Evolutionary conservation across 2,329 filamentous ascomycete species (phyloP).

Genomic region (Aspergillus fructus): DNA sequence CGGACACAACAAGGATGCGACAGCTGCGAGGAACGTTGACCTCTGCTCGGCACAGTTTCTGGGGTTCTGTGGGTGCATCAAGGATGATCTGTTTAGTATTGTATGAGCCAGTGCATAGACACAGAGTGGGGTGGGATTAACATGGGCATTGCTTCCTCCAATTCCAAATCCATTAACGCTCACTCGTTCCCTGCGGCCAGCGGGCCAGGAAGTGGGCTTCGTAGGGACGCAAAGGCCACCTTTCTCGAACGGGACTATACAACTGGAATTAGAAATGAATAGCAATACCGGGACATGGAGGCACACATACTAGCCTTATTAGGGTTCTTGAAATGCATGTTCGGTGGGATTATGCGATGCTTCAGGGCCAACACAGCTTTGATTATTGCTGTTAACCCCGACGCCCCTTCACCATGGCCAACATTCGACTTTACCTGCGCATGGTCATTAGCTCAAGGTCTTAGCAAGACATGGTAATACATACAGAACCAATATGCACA

Average conservation of each 20-base stretch:
- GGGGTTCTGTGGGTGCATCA: not conserved
- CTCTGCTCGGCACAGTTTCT: conserved; percentile 8
- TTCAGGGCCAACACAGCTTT: conserved; percentile 18
- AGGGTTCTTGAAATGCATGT: conserved; percentile 19
- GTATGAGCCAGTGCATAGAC: not conserved
- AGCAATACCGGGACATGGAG: too few species aligned
- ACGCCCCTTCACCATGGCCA: conserved; percentile 19
- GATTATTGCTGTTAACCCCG: conserved; percentile 18
- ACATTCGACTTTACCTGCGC: conserved; percentile 19
- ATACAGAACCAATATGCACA: conserved; percentile 11
- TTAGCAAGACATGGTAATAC: not conserved
- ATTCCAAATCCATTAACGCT: conserved; percentile 31
- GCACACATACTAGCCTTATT: conserved; percentile 8
- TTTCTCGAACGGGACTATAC: conserved; percentile 1
- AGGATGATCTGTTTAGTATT: not conserved
- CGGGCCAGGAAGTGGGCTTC: conserved; percentile 18
- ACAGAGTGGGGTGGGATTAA: not conserved
- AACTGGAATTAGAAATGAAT: too few species aligned
- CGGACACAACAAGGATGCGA: too few species aligned
- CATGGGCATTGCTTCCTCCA: conserved; percentile 15
- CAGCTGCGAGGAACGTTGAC: not conserved
- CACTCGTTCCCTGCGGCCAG: conserved; percentile 13
- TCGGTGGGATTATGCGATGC: conserved; percentile 16
- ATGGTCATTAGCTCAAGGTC: not conserved
- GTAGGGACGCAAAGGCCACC: not conserved